A percentile compares a stretch with the other conserved stretches of the same genome.
phyloP scores from a whole-genome alignment of 345 rosid species.

The Acer yangbiense region DNA sequence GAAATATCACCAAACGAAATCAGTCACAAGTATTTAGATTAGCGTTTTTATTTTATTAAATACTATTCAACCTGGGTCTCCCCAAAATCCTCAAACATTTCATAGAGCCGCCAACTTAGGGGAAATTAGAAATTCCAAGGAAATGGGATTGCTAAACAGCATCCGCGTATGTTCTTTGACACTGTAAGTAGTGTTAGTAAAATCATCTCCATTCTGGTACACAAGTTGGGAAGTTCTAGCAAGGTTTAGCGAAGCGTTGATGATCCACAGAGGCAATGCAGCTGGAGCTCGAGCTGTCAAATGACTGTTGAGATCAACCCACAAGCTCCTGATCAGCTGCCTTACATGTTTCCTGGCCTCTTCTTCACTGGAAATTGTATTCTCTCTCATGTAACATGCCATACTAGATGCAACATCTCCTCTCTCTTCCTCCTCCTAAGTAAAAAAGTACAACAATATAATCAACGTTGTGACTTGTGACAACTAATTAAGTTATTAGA shows the following conservation, averaged over 20 bases:
- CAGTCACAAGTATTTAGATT: no score
- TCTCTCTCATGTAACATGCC: conserved; percentile 25
- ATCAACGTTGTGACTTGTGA: no score
- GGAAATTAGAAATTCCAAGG: neutral
- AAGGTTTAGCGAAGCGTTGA: conserved; percentile 26
- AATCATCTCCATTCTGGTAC: conserved; percentile 32
- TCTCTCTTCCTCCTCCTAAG: conserved; percentile 34
- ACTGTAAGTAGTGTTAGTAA: neutral
- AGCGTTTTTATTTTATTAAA: no score
- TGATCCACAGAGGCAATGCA: conserved; percentile 10
- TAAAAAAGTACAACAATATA: no score
- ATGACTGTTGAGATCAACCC: conserved; percentile 28
- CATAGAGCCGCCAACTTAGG: neutral
- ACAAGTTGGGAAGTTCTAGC: conserved; percentile 31
- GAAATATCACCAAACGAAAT: no score
- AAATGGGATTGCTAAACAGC: conserved; percentile 16
- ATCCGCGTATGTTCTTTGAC: conserved; percentile 21
- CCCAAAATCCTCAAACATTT: no score
- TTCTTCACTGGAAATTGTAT: conserved; percentile 13
- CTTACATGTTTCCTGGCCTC: conserved; percentile 26
- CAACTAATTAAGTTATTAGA: neutral
- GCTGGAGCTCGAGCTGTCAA: neutral
- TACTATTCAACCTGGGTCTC: no score
- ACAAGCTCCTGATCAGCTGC: conserved; percentile 19
- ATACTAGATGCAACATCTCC: conserved; percentile 35